phyloP scores from a whole-genome alignment of 768 basidiomycete species.

The Tylopilus rubrobrunneus region DNA sequence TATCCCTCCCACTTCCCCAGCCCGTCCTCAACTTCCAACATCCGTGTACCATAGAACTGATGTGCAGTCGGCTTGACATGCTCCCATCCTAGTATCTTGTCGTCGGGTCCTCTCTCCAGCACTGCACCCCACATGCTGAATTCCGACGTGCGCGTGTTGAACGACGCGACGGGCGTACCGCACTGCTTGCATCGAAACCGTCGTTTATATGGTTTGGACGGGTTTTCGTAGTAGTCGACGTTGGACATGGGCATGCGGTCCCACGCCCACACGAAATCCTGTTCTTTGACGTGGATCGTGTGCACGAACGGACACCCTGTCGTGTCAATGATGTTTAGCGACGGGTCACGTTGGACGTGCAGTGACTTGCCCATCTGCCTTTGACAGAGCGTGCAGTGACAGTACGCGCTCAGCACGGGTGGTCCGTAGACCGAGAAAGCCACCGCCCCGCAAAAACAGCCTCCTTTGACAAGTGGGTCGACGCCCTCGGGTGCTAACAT shows the following conservation, averaged over 20 bases:
- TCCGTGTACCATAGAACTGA: no score
- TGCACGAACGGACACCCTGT: slow-evolving; percentile 33
- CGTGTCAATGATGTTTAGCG: slow-evolving; percentile 2
- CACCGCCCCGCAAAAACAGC: slow-evolving; percentile 57
- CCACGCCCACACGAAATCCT: no score
- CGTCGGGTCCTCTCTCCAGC: no score
- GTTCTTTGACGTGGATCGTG: slow-evolving; percentile 48
- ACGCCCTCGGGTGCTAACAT: no score
- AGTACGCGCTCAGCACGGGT: slow-evolving; percentile 40
- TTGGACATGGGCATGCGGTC: no score
- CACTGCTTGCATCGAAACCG: slow-evolving; percentile 48
- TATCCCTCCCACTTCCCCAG: no score
- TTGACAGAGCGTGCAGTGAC: slow-evolving; percentile 66
- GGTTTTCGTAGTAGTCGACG: slow-evolving; percentile 41
- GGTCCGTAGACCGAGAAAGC: slow-evolving; percentile 39
- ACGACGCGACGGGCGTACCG: no score
- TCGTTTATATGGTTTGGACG: slow-evolving; percentile 48
- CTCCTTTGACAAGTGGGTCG: slow-evolving; percentile 34
- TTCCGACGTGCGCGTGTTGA: no score
- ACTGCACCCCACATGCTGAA: no score
- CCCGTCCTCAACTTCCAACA: no score
- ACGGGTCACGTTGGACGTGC: neutral
- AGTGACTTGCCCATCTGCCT: slow-evolving; percentile 32
- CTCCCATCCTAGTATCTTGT: neutral
- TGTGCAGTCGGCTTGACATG: neutral